Base-by-base conservation (phyloP, 306 rosid genomes). In the Leucaena leucocephala region DNA sequence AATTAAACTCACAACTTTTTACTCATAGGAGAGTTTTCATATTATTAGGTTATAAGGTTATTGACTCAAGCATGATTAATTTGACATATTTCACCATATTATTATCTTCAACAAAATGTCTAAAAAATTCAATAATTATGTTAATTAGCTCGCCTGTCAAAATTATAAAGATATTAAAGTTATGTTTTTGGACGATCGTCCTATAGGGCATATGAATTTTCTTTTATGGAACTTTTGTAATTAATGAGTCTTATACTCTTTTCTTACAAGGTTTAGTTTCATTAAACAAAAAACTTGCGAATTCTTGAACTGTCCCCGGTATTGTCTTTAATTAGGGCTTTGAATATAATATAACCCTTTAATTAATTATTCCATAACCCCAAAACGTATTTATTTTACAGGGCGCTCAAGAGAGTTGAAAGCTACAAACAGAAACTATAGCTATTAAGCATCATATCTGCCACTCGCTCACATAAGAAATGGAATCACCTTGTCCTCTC, bases 391-490 rank as follows among this genome's bases (percentile, higher is more conserved):
- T 71, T 48, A 71, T 71, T 33, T 33, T 44, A 71, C 6, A 70
- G 14, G 75, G 27, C 48, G 61, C 44, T 55, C 0, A 33, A 49
- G 45, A 27, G 27, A 48, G 40, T 43, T 13, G 9, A 71, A 71
- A 71, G 62, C 22, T 71, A 48, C 75, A 48, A 71, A 49, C 33
- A 34, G 38, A 27, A 27, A 22, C 38, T 22, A 27, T 27, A 71
- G 62, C 19, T 55, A 55, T 33, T 7, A 36, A n/a, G 64, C 34
- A 9, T 35, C 45, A 35, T 50, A 27, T 50, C 33, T 15, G 45
- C 33, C 63, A 8, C 76, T 35, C 76, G 76, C 45, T 22, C 63
- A 35, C 45, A 50, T 35, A 72, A 34, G 64, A 35, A 52, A 38
- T 17, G 46, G 27, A 71, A 8, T 71, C 44, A 16, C 13, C 27